phyloP scores from a whole-genome alignment of 768 basidiomycete genomes.

The Exsudoporus frostii region DNA sequence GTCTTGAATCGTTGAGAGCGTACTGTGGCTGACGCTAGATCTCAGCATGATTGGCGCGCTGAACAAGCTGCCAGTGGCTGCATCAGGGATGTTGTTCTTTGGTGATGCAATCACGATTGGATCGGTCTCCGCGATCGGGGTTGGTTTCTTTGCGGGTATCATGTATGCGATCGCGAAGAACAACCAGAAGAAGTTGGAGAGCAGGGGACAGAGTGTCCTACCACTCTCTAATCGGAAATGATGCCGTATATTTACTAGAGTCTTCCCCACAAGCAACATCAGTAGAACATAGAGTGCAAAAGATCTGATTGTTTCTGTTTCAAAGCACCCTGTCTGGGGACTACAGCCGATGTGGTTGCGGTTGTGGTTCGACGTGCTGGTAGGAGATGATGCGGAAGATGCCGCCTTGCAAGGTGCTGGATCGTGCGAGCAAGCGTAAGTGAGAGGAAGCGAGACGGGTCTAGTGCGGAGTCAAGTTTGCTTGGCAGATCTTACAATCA shows the following conservation, averaged over 20 bases:
- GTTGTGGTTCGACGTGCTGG: neutral
- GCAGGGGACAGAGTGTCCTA: conserved; percentile 55
- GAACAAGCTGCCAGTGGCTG: conserved; percentile 97
- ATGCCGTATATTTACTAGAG: conserved; percentile 11
- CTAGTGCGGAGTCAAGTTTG: neutral
- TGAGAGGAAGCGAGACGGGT: neutral
- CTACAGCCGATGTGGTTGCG: neutral
- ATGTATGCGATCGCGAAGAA: conserved; percentile 94
- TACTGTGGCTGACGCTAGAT: conserved; percentile 6
- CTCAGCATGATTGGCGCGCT: conserved; percentile 92
- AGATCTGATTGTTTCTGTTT: neutral
- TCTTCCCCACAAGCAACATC: neutral
- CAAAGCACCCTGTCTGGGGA: neutral
- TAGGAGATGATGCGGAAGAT: conserved; percentile 22
- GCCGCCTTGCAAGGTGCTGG: conserved; percentile 34
- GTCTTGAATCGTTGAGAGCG: neutral
- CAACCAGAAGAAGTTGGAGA: conserved; percentile 80
- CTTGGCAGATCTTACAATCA: neutral
- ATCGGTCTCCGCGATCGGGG: conserved; percentile 80
- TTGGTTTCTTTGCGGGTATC: conserved; percentile 90
- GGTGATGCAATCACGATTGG: conserved; percentile 86
- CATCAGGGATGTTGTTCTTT: conserved; percentile 98
- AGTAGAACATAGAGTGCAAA: neutral
- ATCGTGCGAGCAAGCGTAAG: conserved; percentile 6
- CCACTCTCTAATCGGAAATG: conserved; percentile 58